Percentiles rank a stretch among this genome's conserved stretches.
These are phyloP conservation scores for Metschnikowia corniflorae DNA, from an alignment of 805 yeast species.

Conservation along the genomic window DNA sequence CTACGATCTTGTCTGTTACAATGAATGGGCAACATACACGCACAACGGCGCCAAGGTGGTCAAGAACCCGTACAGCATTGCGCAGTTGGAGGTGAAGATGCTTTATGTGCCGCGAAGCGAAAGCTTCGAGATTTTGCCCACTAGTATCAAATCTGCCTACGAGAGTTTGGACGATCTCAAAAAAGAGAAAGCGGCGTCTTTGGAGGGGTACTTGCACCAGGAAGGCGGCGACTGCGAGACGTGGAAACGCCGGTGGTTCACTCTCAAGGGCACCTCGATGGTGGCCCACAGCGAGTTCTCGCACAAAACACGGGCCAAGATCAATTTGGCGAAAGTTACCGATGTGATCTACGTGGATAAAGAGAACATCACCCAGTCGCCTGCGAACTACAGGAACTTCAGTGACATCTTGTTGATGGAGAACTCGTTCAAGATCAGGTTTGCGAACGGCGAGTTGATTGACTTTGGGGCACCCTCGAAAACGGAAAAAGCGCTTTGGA, in stretches of 20 bases:
- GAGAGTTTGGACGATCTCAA: constrained; percentile 33
- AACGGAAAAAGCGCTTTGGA: constrained; percentile 64
- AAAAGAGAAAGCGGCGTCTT: constrained; percentile 22
- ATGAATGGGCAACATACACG: constrained; percentile 67
- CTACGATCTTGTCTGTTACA: constrained; percentile 60
- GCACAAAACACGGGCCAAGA: constrained; percentile 67
- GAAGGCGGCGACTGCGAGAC: constrained; percentile 85
- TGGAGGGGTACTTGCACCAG: constrained; percentile 76
- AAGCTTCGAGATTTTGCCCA: constrained; percentile 61
- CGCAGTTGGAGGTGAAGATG: constrained; percentile 65
- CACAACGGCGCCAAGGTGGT: constrained; percentile 26
- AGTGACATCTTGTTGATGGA: constrained; percentile 69
- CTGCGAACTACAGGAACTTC: constrained; percentile 50
- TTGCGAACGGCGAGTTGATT: constrained; percentile 76
- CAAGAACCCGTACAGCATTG: constrained; percentile 54
- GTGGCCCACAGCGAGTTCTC: constrained; percentile 73
- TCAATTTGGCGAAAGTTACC: constrained; percentile 68
- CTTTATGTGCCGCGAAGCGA: constrained; percentile 64
- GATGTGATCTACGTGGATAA: constrained; percentile 46
- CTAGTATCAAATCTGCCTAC: constrained; percentile 52
- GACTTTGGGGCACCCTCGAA: constrained; percentile 80
- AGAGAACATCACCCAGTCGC: constrained; percentile 25
- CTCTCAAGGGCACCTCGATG: constrained; percentile 65
- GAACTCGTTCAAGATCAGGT: constrained; percentile 70
- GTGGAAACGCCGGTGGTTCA: constrained; percentile 73